phyloP scores from a whole-genome alignment of 192 early-diverging fungal genomes.

The Podila minutissima region DNA sequence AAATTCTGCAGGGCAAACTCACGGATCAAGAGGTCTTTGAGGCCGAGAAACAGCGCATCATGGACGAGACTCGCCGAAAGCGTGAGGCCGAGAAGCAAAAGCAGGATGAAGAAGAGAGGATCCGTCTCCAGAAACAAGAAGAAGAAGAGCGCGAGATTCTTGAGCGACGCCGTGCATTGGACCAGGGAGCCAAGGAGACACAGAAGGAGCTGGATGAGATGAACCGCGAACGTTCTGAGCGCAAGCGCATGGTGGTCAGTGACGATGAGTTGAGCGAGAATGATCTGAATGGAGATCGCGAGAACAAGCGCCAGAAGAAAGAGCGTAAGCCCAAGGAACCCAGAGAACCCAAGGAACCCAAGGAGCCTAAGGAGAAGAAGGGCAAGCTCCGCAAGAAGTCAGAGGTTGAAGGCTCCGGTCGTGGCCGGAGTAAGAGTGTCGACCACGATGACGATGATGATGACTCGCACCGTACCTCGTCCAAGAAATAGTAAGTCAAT shows the following conservation, averaged over 20 bases:
- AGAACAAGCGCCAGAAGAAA: constrained; percentile 41
- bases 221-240: constrained; percentile 48
- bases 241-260: constrained; percentile 43
- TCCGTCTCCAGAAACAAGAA: constrained; percentile 29
- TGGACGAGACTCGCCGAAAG: constrained; percentile 62
- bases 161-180: constrained; percentile 51
- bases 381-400: constrained; percentile 48
- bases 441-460: constrained; percentile 35
- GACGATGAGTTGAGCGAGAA: constrained; percentile 46
- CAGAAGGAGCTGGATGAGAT: constrained; percentile 46
- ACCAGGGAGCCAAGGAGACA: constrained; percentile 39
- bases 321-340: constrained; percentile 48
- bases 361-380: constrained; percentile 43
- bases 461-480: constrained; percentile 12
- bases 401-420: constrained; percentile 26
- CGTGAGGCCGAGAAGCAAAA: constrained; percentile 63
- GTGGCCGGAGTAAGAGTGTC: constrained; percentile 40
- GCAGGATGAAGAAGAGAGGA: constrained; percentile 47
- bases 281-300: constrained; percentile 30
- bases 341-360: constrained; percentile 33
- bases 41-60: constrained; percentile 56
- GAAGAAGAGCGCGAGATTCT: constrained; percentile 58
- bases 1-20: constrained; percentile 64
- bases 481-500: constrained; percentile 48
- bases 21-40: constrained; percentile 71